These are phyloP conservation scores for Geotrichum cucujoidarum DNA, from an alignment of 1,139 yeast species.

Conservation along the genomic window DNA sequence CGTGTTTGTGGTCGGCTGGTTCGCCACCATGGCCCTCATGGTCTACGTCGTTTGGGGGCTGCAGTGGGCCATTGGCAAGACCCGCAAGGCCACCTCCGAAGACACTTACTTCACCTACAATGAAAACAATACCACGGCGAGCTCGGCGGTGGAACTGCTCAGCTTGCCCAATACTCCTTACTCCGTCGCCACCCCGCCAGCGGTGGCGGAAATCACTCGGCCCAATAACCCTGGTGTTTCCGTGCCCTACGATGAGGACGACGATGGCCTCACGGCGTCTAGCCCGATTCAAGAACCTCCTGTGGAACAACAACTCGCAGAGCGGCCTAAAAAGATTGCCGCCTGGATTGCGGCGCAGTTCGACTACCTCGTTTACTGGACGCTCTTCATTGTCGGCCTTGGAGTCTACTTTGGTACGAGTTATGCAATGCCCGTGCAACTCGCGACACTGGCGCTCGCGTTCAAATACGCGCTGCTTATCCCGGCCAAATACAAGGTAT, in stretches of 20 bases:
- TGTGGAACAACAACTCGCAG: not conserved
- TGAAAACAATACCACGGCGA: not conserved
- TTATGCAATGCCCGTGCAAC: conserved; percentile 58
- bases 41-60: conserved; percentile 45
- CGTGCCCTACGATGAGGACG: conserved; percentile 8
- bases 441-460: conserved; percentile 54
- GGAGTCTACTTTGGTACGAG: conserved; percentile 41
- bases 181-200: conserved; percentile 10
- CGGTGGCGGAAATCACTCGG: conserved; percentile 20
- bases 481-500: conserved; percentile 46
- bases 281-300: not conserved
- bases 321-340: conserved; percentile 32
- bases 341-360: conserved; percentile 44
- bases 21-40: conserved; percentile 47
- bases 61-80: conserved; percentile 38
- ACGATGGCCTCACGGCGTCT: not conserved
- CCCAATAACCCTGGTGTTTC: conserved; percentile 28
- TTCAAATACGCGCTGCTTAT: conserved; percentile 50
- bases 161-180: not conserved
- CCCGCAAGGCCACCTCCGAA: conserved; percentile 28
- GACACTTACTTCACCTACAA: not conserved
- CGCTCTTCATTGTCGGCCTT: conserved; percentile 49
- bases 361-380: conserved; percentile 51
- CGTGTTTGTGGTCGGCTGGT: conserved; percentile 61
- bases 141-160: conserved; percentile 11